These are phyloP conservation scores for Clonostachys solani DNA, from an alignment of 2,329 filamentous ascomycete genomes.

Conservation along the genomic window DNA sequence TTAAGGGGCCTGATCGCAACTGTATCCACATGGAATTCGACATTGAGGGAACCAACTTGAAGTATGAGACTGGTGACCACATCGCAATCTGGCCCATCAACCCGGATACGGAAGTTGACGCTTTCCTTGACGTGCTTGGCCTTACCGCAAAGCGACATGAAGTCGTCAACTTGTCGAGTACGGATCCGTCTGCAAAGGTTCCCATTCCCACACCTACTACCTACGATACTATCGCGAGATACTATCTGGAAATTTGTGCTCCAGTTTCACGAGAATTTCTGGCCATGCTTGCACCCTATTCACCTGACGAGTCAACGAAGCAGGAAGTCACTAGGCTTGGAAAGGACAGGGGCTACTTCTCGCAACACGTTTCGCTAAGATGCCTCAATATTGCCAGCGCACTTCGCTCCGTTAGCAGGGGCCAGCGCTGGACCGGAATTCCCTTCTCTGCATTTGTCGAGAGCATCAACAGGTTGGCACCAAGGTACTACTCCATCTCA, in stretches of 20 bases:
- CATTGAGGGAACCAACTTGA: conserved; percentile 11
- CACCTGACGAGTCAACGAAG: conserved; percentile 28
- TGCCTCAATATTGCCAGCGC: conserved; percentile 4
- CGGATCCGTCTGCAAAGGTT: not conserved
- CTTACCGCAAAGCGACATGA: conserved; percentile 11
- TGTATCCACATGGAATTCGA: conserved; percentile 29
- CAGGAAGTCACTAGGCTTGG: not conserved
- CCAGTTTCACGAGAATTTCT: conserved; percentile 33
- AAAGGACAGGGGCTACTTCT: conserved; percentile 26
- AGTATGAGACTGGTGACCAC: conserved; percentile 30
- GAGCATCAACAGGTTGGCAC: conserved; percentile 42
- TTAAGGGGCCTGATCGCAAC: conserved; percentile 11
- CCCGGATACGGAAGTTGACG: conserved; percentile 18
- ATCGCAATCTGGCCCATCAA: conserved; percentile 28
- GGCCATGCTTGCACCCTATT: conserved; percentile 46
- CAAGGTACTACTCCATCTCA: conserved; percentile 60
- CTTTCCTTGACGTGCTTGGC: conserved; percentile 15
- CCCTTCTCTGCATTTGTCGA: conserved; percentile 48
- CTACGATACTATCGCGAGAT: conserved; percentile 25
- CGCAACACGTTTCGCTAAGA: conserved; percentile 5
- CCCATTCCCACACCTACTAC: conserved; percentile 28
- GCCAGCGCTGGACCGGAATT: conserved; percentile 10
- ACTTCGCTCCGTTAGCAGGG: conserved; percentile 2
- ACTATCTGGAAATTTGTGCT: conserved; percentile 35
- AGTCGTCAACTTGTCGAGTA: conserved; percentile 4